Percentiles rank a stretch among this genome's conserved stretches.
Evolutionary conservation across 306 rosid genomes (phyloP).

Genomic region (Prunus campanulata): DNA sequence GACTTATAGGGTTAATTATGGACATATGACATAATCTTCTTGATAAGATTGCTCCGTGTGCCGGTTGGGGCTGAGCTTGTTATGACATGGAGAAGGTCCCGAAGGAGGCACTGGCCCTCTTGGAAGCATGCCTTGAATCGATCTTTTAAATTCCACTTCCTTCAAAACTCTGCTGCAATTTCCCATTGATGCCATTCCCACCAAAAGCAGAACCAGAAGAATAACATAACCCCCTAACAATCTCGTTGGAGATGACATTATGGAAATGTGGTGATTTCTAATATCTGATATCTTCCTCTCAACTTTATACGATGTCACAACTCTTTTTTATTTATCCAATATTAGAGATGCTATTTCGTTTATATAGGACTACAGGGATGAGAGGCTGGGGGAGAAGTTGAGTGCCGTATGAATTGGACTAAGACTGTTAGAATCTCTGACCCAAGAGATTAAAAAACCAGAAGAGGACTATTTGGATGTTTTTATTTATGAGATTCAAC

Average conservation of each 20-base stretch:
- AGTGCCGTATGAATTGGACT: constrained; percentile 26
- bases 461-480: background rate
- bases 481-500: constrained; percentile 12
- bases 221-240: constrained; percentile 1
- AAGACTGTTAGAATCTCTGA: background rate
- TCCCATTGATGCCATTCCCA: constrained; percentile 26
- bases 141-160: constrained; percentile 24
- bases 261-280: background rate
- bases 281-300: too few species aligned
- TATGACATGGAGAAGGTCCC: constrained; percentile 70
- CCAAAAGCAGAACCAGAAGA: constrained; percentile 23
- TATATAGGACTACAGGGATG: constrained; percentile 12
- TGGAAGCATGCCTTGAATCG: constrained; percentile 38
- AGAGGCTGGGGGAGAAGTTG: background rate
- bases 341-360: background rate
- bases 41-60: constrained; percentile 25
- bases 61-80: constrained; percentile 42
- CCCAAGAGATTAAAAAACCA: background rate
- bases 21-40: constrained; percentile 42
- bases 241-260: background rate
- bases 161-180: constrained; percentile 35
- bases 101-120: constrained; percentile 76
- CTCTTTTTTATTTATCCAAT: too few species aligned
- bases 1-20: constrained; percentile 19
- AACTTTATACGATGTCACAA: too few species aligned